Percentiles rank a stretch among this genome's conserved stretches.
Conservation (phyloP, 345 rosid species). For the Anastatica hierochuntica region DNA sequence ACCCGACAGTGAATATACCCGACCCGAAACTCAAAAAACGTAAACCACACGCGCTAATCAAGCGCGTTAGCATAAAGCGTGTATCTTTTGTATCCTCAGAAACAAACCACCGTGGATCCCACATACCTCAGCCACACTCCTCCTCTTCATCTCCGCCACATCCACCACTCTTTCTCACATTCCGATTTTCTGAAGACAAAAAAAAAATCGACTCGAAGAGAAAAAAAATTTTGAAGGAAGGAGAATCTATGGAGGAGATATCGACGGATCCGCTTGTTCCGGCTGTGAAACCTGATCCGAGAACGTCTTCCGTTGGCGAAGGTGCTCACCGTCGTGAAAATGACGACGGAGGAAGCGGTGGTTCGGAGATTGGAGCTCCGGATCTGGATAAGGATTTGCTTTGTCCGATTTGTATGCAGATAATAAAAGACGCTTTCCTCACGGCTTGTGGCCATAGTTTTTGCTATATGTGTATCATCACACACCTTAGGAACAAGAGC, state of each 20-base stretch:
- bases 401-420: conserved; percentile 97
- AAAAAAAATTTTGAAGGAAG: neutral
- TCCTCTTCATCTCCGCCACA: conserved; percentile 21
- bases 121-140: conserved; percentile 17
- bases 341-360: conserved; percentile 17
- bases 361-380: conserved; percentile 13
- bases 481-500: conserved; percentile 83
- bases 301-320: conserved; percentile 16
- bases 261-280: conserved; percentile 56
- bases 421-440: conserved; percentile 90
- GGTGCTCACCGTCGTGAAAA: conserved; percentile 15
- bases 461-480: conserved; percentile 92
- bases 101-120: conserved; percentile 29
- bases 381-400: conserved; percentile 69
- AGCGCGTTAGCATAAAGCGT: conserved; percentile 24
- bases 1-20: neutral
- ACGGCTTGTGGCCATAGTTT: conserved; percentile 96
- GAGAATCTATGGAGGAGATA: conserved; percentile 24
- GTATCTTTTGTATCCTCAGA: conserved; percentile 25
- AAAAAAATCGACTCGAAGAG: neutral
- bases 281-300: conserved; percentile 42
- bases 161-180: conserved; percentile 9
- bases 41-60: conserved; percentile 12
- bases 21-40: neutral
- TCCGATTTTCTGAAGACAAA: neutral